Evolutionary conservation across 1,284 basidiomycete genomes (phyloP), one percentile per base, ranked within the genome.

Genomic region (Neonothopanus nambi): DNA sequence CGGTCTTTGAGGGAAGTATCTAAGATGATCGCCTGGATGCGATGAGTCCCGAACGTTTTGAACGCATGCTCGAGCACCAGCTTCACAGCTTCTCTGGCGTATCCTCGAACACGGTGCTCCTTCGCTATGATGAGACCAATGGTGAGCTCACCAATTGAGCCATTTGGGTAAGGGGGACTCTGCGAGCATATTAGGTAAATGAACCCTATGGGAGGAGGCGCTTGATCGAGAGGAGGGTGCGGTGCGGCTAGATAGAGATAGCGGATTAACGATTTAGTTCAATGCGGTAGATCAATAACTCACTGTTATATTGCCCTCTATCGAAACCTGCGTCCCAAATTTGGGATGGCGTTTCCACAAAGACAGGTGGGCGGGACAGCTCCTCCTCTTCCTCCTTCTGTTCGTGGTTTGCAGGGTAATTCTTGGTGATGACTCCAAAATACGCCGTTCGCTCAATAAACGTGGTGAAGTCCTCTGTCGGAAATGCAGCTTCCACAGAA

Each of bases 1-100:
- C 63, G 63, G 26, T 78, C 69, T 55, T 75, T 78, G 24, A 63
- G 64, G 8, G 68, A 61, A 36, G 69, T 64, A 43, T 78, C 72
- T 6, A 79, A 64, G n/a, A 85, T 60, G 8, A 73, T 68, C 0
- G 76, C 79, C 57, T 82, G 82, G 3, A 86, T 70, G 46, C 85
- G 79, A 59, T 86, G 84, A 56, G 77, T 79, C 3, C 68, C 59
- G 33, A 72, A 62, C 1, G 73, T 70, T 5, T 74, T 67, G 61
- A 87, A 82, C 3, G 78, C 82, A 54, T 72, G 69, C 12, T 70
- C 62, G 9, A 83, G 61, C 13, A 74, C 75, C 48, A 70, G 66
- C n/a, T 69, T 65, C 20, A 82, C 63, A 1, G 77, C 79, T 43
- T 75, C 67, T 24, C 67, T 65, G 3, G 76, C 81, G 46, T 72